Base-by-base conservation (phyloP, 768 basidiomycete species). In the Lactarius vividus region DNA sequence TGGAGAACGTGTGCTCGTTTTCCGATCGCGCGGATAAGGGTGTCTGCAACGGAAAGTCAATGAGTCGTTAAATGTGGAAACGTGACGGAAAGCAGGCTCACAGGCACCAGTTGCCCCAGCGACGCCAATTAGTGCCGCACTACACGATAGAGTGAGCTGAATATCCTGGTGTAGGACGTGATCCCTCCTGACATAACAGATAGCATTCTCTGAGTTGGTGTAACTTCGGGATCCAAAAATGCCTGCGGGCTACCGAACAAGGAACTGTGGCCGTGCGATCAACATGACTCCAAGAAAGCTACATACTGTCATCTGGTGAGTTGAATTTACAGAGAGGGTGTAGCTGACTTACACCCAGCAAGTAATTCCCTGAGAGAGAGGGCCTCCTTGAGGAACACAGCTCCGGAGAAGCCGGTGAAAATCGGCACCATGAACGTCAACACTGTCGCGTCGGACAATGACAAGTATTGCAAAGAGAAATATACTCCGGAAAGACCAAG, bases 1-100 rank as follows among this genome's bases (percentile, higher is more conserved):
- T 96, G 93, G 63, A 93, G 74, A 0, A 92, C 80, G 69, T 90
- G 88, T 1, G 91, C 91, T 6, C 88, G 81, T 65, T 83, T 86
- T 0, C 93, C 92, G 37, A 94, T 90, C 0, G 4, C n/a, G 2
- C 46, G 46, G 46, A 49, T 49, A 49, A 49, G 75, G 0, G 81
- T 79, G 66, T 82, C 84, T 85, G 62, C 7, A 29, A 16, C 13
- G 2, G 20, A 35, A 31, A 23, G 53, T 62, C 42, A 26, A 52
- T 29, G 28, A 26, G 40, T 31, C n/a, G 20, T 20, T 54, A 1
- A 8, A 55, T 33, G 18, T 2, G n/a, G 20, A n/a, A 33, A 23
- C 23, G 10, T 16, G 6, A 28, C 9, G 16, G 55, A 23, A 20
- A 16, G 54, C 59, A 35, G 16, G 77, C 88, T 72, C 71, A 92